phyloP scores from a whole-genome alignment of 1,139 yeast genomes.

The Chernovozyma aurita region DNA sequence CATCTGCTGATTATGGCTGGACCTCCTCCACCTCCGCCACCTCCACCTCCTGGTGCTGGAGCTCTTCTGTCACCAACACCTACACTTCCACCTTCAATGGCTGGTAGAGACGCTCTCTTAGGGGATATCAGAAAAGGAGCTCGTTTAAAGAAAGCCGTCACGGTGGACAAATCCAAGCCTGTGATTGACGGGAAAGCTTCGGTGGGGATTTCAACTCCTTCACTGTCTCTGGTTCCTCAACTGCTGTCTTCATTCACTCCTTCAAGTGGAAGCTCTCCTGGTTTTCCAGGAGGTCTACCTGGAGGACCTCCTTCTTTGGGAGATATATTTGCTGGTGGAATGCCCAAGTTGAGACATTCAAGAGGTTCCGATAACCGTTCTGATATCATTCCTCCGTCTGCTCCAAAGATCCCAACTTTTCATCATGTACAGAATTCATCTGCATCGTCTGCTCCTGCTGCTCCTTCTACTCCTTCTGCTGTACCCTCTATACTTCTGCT shows the following conservation, averaged over 20 bases:
- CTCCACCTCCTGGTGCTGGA: constrained; percentile 31
- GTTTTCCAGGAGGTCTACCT: constrained; percentile 1
- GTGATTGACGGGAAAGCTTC: constrained; percentile 32
- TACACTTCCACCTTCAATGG: constrained; percentile 25
- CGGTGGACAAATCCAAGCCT: constrained; percentile 45
- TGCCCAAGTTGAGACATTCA: constrained; percentile 70
- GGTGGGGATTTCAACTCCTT: constrained; percentile 11
- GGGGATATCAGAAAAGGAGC: constrained; percentile 85
- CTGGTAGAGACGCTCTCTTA: constrained; percentile 72
- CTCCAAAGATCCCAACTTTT: constrained; percentile 30
- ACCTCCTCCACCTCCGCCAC: constrained; percentile 16
- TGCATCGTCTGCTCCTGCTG: constrained; percentile 14
- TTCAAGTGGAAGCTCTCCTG: constrained; percentile 6
- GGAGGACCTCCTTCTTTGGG: constrained; percentile 45
- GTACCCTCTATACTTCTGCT: no score
- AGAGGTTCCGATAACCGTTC: constrained; percentile 37
- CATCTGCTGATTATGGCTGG: no score
- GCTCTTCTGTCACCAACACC: neutral
- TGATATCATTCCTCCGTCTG: constrained; percentile 36
- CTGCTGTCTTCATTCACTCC: constrained; percentile 13
- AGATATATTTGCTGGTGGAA: constrained; percentile 80
- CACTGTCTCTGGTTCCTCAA: constrained; percentile 11
- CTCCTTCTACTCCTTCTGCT: constrained; percentile 17
- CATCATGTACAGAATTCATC: constrained; percentile 2
- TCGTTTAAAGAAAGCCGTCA: constrained; percentile 64